Conservation (phyloP, 139 green algal genomes). For the Chlamydomonas incerta region DNA sequence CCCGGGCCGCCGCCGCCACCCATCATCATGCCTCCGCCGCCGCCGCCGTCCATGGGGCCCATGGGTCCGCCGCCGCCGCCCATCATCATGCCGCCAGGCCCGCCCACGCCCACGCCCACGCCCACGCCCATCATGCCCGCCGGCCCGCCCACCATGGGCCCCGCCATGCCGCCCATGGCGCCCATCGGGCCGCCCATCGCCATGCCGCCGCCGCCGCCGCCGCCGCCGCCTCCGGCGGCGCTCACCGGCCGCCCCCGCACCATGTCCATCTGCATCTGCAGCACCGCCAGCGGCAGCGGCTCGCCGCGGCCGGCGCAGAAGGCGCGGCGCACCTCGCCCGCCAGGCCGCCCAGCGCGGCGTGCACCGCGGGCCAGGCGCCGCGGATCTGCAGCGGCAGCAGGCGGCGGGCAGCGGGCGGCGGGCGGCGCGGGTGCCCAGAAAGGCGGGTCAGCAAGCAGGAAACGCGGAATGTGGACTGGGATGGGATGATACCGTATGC, state of each 20-base stretch:
- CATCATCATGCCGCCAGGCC: no score
- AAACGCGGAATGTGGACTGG: no score
- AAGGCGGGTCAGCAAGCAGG: no score
- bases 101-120: neutral
- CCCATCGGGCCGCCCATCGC: neutral
- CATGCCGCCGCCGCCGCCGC: no score
- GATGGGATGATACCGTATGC: no score
- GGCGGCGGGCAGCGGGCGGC: no score
- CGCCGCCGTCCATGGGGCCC: neutral
- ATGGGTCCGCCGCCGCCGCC: neutral
- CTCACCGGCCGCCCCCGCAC: neutral
- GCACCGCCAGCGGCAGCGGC: neutral
- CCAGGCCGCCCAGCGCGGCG: neutral
- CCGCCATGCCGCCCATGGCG: neutral
- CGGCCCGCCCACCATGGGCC: neutral
- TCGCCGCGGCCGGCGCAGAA: neutral
- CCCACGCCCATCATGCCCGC: neutral
- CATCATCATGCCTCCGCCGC: neutral
- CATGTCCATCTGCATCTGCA: slow-evolving; percentile 14
- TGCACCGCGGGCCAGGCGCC: slow-evolving; percentile 3
- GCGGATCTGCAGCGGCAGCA: slow-evolving; percentile 10
- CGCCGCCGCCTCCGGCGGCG: neutral
- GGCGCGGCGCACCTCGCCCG: slow-evolving; percentile 18
- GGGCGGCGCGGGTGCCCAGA: no score
- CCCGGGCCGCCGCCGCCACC: neutral